Evolutionary conservation across 768 basidiomycete genomes (phyloP), one percentile per base, ranked within the genome.

Genomic region (Epithele typhae): DNA sequence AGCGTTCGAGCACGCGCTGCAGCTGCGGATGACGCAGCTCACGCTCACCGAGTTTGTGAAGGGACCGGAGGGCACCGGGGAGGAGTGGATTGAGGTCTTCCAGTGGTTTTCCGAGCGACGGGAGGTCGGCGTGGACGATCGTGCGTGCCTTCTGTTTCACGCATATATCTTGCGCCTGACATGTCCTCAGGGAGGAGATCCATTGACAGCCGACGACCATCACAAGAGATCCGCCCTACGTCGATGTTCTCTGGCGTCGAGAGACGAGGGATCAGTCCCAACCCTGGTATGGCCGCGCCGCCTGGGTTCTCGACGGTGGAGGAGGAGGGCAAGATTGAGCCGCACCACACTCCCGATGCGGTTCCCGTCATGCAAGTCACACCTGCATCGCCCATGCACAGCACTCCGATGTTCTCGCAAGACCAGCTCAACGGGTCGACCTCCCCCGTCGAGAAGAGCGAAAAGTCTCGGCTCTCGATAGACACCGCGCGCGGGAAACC

Each of bases 1-100:
- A 32, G 58, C 73, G 10, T 87, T 96, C 52, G 88, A 88, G 58
- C 74, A 84, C 43, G 83, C 87, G 17, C 68, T 96, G 37, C 87
- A 96, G 64, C 64, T 97, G 25, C 74, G 92, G 24, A 88, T 95
- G 77, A 88, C 92, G 0, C 84, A 89, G 59, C 81, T 86, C 39
- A 80, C 84, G 5, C 68, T 97, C 40, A 75, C 77, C 15, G 96
- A 98, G 66, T 77, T 84, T 27, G 76, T 87, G 15, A 85, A 92
- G 30, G 95, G 96, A 0, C 76, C 92, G 0, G 91, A 94, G 56
- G 79, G 81, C 33, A 93, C 92, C 0, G 83, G 87, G 51, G 67
- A 70, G 15, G 82, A 80, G 46, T 93, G 92, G 79, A 70, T 92
- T 14, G 90, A 92, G 22, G 75, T 92, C 7, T 95, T 94, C 63